These are phyloP conservation scores for Hemileia vastatrix DNA, from an alignment of 1,284 basidiomycete genomes.

Conservation along the genomic window DNA sequence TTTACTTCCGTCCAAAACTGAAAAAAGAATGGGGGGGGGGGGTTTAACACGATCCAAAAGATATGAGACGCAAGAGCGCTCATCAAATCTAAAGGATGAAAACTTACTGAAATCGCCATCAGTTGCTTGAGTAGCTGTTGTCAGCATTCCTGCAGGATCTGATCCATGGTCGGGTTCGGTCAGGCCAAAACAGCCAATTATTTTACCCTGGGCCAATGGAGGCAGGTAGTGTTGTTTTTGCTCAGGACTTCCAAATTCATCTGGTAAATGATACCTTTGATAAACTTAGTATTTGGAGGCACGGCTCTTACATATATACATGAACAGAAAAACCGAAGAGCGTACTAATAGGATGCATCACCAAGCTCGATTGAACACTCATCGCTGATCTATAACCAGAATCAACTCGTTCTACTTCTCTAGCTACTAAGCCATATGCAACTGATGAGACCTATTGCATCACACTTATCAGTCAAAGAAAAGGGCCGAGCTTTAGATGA, in stretches of 20 bases:
- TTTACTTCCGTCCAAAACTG: slow-evolving; percentile 22
- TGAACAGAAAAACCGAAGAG: not conserved
- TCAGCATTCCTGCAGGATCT: slow-evolving; percentile 88
- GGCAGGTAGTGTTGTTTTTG: slow-evolving; percentile 90
- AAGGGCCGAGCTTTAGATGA: too few species aligned
- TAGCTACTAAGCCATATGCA: slow-evolving; percentile 83
- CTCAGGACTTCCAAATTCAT: slow-evolving; percentile 77
- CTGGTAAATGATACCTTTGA: slow-evolving; percentile 15
- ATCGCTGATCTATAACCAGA: slow-evolving; percentile 93
- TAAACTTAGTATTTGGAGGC: not conserved
- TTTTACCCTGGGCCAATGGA: slow-evolving; percentile 70
- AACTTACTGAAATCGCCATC: slow-evolving; percentile 84
- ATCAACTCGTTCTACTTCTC: slow-evolving; percentile 89
- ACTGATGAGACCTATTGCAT: slow-evolving; percentile 35
- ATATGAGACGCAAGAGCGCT: not conserved
- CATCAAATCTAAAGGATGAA: slow-evolving; percentile 52
- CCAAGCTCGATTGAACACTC: slow-evolving; percentile 88
- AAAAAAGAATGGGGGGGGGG: slow-evolving; percentile 10
- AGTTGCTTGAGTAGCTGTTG: slow-evolving; percentile 67
- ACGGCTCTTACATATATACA: not conserved
- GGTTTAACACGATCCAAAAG: not conserved
- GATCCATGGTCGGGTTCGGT: slow-evolving; percentile 96
- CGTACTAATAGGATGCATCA: slow-evolving; percentile 84
- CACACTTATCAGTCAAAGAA: too few species aligned
- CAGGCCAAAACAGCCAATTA: slow-evolving; percentile 86